Evolutionary conservation across 306 rosid genomes (phyloP).

Genomic region (Pyrus communis): DNA sequence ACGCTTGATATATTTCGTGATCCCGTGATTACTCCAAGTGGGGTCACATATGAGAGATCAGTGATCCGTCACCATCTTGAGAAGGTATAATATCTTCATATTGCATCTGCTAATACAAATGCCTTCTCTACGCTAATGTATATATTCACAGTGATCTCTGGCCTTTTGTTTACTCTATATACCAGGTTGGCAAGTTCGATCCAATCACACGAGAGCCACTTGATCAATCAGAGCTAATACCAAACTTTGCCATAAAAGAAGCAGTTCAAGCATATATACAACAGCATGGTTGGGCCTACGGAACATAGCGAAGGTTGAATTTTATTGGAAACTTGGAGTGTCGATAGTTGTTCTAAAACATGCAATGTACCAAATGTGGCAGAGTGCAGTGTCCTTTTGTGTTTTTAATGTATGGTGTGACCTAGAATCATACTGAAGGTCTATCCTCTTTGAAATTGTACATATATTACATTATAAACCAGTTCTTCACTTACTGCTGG

Average conservation of each 20-base stretch:
- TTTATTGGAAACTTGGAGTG: not conserved
- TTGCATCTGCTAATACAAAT: not conserved
- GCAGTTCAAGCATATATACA: constrained; percentile 73
- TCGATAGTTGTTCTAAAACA: not conserved
- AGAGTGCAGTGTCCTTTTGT: not conserved
- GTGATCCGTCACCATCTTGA: constrained; percentile 77
- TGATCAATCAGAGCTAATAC: constrained; percentile 41
- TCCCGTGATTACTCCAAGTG: constrained; percentile 93
- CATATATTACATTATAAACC: not conserved
- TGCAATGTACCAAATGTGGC: not conserved
- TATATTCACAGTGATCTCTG: not conserved
- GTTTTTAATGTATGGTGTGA: not conserved
- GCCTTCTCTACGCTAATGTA: not conserved
- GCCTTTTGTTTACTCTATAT: constrained; percentile 1
- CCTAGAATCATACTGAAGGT: constrained; percentile 4
- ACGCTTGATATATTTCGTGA: constrained; percentile 82
- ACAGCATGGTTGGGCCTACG: constrained; percentile 88
- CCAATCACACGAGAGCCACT: constrained; percentile 75
- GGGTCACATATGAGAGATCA: constrained; percentile 81
- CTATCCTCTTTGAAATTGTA: constrained; percentile 12
- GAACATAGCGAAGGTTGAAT: constrained; percentile 30
- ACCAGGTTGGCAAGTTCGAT: constrained; percentile 79
- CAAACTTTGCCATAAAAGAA: constrained; percentile 77
- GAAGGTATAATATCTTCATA: constrained; percentile 46
- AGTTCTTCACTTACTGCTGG: not conserved